Conservation (phyloP, 768 basidiomycete genomes). For the Pleurotus tuoliensis region DNA sequence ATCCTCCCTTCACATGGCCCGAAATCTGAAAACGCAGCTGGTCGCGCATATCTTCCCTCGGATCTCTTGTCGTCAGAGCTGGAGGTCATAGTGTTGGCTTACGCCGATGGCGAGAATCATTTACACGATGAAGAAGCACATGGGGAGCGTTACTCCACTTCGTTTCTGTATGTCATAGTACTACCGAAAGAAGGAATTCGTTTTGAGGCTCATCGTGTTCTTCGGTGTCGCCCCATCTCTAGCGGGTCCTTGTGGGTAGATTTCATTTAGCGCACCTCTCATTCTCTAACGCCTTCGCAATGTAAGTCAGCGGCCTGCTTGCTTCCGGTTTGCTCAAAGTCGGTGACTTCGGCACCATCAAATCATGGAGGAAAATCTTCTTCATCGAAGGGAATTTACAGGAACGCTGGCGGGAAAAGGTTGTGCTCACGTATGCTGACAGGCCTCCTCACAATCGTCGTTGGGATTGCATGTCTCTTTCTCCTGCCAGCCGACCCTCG, state of each 20-base stretch:
- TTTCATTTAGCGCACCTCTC: background rate
- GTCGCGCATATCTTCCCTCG: background rate
- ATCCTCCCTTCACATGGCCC: background rate
- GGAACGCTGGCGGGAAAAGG: background rate
- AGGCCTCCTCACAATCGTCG: constrained; percentile 25
- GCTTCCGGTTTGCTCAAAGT: constrained; percentile 33
- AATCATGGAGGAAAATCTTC: constrained; percentile 34
- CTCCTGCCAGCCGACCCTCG: constrained; percentile 24
- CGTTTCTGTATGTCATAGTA: constrained; percentile 20
- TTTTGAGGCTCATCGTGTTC: constrained; percentile 32
- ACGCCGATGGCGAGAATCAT: background rate
- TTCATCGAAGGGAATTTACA: constrained; percentile 23
- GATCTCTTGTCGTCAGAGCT: background rate
- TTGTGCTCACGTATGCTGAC: background rate
- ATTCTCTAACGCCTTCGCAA: background rate
- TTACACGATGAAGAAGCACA: background rate
- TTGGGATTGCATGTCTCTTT: constrained; percentile 22
- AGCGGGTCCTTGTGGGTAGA: constrained; percentile 30
- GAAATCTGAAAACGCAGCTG: background rate
- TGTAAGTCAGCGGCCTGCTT: constrained; percentile 26
- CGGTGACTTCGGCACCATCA: constrained; percentile 26
- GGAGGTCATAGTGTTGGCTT: background rate
- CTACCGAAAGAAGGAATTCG: constrained; percentile 31
- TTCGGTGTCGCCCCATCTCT: constrained; percentile 29
- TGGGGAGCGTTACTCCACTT: background rate